Evolutionary conservation across 345 rosid genomes (phyloP), one percentile per base, ranked within the genome.

Genomic region (Schrenkiella parvula): DNA sequence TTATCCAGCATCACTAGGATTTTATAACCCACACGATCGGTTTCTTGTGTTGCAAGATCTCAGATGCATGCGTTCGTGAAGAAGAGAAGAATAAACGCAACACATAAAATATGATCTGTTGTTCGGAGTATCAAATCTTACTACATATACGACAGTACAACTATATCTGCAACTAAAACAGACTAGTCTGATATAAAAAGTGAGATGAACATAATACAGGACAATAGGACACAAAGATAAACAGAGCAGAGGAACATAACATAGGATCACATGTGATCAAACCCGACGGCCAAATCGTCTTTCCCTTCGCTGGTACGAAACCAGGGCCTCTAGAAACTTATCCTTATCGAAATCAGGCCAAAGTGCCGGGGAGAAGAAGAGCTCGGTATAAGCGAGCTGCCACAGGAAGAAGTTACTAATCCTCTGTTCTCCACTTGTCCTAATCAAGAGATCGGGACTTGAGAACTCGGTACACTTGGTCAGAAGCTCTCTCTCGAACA

Each of bases 321-420:
- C 29, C 19, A 89, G 44, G 26, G 92, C 90, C 21, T 84, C 89
- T 0, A 78, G 15, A 38, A 89, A 77, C 60, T 80, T 86, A 0
- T 38, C 78, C 17, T 83, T 65, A 13, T 83, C 80, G 14, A 92
- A 92, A 77, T 89, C 93, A 35, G 98, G 98, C 93, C 98, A 89
- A 7, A 83, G 80, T 0, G 84, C 63, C 5, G 78, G 80, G 0
- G 68, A 77, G 12, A 92, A 88, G 83, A 78, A 85, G 41, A 92
- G 86, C 34, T 92, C 96, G 0, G 96, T 86, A 43, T 92, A 86
- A 26, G 92, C 96, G 17, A 88, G 64, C 5, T 89, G 95, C 92
- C 92, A 92, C 46, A 88, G 38, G 72, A 89, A 79, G 80, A 86
- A 89, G 85, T 89, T 89, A 69, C 96, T 92, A 37, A 92, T 82